A percentile compares a stretch with the other conserved stretches of the same genome.
Evolutionary conservation across 768 basidiomycete species (phyloP).

Genomic region (Pleurotus platypus): DNA sequence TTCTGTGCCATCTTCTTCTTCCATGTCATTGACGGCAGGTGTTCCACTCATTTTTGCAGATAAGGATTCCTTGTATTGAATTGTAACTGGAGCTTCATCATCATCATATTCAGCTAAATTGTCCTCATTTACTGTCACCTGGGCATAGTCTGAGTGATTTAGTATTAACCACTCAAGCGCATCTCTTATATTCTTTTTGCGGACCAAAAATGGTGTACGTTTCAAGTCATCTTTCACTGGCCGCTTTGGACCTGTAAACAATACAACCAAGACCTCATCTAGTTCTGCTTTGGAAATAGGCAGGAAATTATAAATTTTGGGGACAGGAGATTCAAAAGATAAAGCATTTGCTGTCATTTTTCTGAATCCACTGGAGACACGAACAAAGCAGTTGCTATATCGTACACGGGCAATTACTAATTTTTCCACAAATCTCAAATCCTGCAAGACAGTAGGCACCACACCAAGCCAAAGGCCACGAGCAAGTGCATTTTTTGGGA

Average conservation of each 20-base stretch:
- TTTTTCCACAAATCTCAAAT: constrained; percentile 21
- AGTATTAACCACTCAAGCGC: constrained; percentile 25
- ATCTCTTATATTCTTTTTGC: constrained; percentile 13
- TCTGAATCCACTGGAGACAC: constrained; percentile 11
- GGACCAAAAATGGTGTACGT: constrained; percentile 22
- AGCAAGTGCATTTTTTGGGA: constrained; percentile 18
- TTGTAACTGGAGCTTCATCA: constrained; percentile 12
- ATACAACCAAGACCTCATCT: constrained; percentile 17
- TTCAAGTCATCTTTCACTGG: constrained; percentile 15
- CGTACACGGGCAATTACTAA: constrained; percentile 13
- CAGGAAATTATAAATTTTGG: constrained; percentile 16
- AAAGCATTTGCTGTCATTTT: constrained; percentile 24
- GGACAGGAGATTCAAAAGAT: constrained; percentile 19
- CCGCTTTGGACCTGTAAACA: constrained; percentile 10
- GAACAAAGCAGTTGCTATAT: constrained; percentile 19
- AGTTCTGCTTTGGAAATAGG: constrained; percentile 18
- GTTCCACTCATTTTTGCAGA: constrained; percentile 11
- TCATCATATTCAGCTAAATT: constrained; percentile 13
- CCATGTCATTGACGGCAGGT: constrained; percentile 13
- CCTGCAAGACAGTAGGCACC: constrained; percentile 17
- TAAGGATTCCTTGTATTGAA: constrained; percentile 11
- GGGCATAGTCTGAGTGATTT: constrained; percentile 22
- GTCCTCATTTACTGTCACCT: constrained; percentile 17
- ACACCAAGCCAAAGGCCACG: constrained; percentile 30
- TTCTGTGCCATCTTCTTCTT: constrained; percentile 19